Conservation (phyloP, 257 asterid genomes). For the Echium plantagineum region DNA sequence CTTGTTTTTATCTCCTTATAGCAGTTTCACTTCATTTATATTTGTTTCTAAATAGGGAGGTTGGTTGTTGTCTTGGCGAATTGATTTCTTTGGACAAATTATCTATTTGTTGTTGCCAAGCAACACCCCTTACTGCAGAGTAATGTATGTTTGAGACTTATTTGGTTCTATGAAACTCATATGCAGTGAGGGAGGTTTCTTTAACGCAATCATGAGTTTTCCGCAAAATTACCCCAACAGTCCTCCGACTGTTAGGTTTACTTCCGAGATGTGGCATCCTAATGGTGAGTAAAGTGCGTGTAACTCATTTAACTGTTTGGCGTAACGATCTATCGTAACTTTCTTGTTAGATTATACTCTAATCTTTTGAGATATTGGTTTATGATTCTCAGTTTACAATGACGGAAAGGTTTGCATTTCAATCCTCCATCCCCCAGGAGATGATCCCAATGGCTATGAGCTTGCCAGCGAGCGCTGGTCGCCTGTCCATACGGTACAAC, state of each 20-base stretch:
- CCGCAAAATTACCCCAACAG: conserved; percentile 14
- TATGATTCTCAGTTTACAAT: conserved; percentile 46
- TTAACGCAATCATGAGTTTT: conserved; percentile 15
- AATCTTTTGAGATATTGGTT: conserved; percentile 13
- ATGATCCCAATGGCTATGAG: conserved; percentile 97
- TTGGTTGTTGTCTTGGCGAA: not conserved
- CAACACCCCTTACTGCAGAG: not conserved
- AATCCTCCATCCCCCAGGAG: conserved; percentile 96
- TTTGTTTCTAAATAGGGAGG: not conserved
- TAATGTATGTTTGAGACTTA: not conserved
- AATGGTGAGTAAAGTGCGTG: conserved; percentile 5
- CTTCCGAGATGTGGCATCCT: conserved; percentile 18
- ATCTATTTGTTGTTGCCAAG: not conserved
- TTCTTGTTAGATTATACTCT: not conserved
- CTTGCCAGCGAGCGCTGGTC: conserved; percentile 99
- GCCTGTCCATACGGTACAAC: conserved; percentile 93
- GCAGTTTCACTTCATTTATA: too few species aligned
- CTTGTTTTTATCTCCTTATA: too few species aligned
- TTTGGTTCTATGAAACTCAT: not conserved
- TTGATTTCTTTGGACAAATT: too few species aligned
- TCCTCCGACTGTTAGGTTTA: conserved; percentile 15
- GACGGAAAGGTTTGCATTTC: conserved; percentile 98
- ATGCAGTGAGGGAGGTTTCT: conserved; percentile 12
- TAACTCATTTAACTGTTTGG: not conserved
- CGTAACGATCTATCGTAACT: not conserved